These are phyloP conservation scores for Testicularia cyperi DNA, from an alignment of 1,284 basidiomycete genomes.

Conservation along the genomic window DNA sequence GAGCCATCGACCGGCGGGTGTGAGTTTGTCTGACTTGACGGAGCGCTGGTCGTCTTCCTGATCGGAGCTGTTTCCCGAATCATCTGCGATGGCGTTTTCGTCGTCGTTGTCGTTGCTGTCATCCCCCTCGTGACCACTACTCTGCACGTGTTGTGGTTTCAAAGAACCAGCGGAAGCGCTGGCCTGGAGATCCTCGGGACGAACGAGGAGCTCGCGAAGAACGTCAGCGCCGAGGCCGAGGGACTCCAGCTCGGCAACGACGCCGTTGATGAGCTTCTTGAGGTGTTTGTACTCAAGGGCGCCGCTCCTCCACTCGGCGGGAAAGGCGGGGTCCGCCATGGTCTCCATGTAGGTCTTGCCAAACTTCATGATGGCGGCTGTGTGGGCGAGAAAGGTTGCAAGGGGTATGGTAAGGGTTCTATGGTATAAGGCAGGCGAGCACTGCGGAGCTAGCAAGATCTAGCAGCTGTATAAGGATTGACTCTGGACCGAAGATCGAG, in stretches of 20 bases:
- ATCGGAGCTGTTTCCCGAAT: constrained; percentile 29
- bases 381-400: no score
- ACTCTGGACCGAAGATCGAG: no score
- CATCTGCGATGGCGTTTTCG: constrained; percentile 25
- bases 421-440: no score
- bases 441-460: no score
- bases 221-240: constrained; percentile 73
- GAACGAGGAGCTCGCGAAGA: constrained; percentile 64
- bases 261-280: constrained; percentile 87
- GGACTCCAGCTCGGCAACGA: constrained; percentile 76
- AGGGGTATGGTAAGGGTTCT: no score
- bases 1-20: constrained; percentile 32
- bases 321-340: constrained; percentile 68
- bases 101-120: constrained; percentile 6
- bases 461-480: no score
- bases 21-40: constrained; percentile 7
- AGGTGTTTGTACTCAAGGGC: constrained; percentile 88
- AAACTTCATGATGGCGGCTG: constrained; percentile 75
- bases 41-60: constrained; percentile 3
- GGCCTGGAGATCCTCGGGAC: constrained; percentile 31
- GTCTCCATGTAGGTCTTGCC: constrained; percentile 75
- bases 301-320: constrained; percentile 72
- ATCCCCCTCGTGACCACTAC: no score
- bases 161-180: no score
- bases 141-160: no score